phyloP scores from a whole-genome alignment of 768 basidiomycete genomes.

The Hericium erinaceus region DNA sequence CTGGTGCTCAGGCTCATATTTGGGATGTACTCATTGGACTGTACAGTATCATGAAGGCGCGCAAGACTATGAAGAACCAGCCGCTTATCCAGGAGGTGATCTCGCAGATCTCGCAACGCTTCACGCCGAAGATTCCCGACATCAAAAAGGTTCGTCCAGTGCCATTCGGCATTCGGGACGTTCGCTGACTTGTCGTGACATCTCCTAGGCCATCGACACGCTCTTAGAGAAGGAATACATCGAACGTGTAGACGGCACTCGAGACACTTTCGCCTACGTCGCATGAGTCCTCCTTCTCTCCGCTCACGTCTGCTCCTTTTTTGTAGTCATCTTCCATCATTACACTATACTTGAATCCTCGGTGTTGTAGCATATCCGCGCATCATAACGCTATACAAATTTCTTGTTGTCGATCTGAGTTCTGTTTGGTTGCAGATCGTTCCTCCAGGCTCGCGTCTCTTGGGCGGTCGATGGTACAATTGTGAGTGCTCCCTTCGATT shows the following conservation, averaged over 20 bases:
- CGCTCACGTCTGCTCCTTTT: neutral
- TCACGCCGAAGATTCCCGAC: constrained; percentile 89
- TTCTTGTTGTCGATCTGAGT: neutral
- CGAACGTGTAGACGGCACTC: constrained; percentile 85
- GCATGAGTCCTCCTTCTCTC: constrained; percentile 31
- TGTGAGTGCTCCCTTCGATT: no score
- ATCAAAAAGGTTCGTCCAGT: constrained; percentile 80
- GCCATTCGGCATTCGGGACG: neutral
- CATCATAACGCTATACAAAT: neutral
- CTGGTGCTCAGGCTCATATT: constrained; percentile 7
- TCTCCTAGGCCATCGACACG: constrained; percentile 73
- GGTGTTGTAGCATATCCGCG: neutral
- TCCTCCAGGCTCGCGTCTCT: no score
- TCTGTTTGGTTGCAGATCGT: no score
- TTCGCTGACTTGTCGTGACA: constrained; percentile 2
- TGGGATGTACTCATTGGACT: neutral
- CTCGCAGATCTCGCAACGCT: constrained; percentile 78
- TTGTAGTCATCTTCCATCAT: neutral
- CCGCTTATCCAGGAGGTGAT: constrained; percentile 84
- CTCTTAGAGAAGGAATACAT: constrained; percentile 97
- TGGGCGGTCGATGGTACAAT: no score
- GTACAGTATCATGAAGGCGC: constrained; percentile 84
- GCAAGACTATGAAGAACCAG: constrained; percentile 94
- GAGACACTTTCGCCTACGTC: constrained; percentile 79
- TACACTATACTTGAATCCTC: neutral